Conservation (phyloP, 139 green algal species). For the Chlorella vulgaris region DNA sequence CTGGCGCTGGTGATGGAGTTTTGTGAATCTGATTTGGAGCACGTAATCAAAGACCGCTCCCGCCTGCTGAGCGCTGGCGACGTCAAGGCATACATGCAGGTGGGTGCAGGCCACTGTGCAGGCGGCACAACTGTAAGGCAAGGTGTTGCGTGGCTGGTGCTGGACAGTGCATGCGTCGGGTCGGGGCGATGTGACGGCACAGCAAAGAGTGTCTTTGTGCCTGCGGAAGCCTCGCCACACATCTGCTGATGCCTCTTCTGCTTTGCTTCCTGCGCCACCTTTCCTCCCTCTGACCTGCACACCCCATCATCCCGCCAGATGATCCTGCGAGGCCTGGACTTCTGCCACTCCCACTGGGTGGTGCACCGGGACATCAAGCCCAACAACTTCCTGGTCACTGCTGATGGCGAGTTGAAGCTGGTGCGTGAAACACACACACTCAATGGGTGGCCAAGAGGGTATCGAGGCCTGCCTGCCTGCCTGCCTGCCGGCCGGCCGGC, state of each 20-base stretch:
- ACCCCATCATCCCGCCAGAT: constrained; percentile 12
- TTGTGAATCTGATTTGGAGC: constrained; percentile 83
- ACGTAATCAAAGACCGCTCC: constrained; percentile 80
- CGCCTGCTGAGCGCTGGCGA: constrained; percentile 73
- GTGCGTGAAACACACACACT: background rate
- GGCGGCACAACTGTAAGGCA: background rate
- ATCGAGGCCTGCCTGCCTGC: background rate
- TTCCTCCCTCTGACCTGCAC: background rate
- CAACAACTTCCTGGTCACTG: constrained; percentile 85
- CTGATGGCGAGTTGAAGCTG: constrained; percentile 79
- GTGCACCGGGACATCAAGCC: constrained; percentile 92
- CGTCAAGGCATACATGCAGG: constrained; percentile 90
- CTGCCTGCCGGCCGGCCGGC: no score
- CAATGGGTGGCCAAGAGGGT: background rate
- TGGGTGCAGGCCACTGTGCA: constrained; percentile 34
- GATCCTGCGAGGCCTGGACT: constrained; percentile 66
- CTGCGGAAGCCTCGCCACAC: no score
- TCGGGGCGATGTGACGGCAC: no score
- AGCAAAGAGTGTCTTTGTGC: no score
- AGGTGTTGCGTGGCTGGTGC: background rate
- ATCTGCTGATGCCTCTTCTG: no score
- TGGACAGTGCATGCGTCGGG: no score
- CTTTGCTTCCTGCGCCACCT: no score
- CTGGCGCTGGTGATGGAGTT: constrained; percentile 82
- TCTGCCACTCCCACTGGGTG: constrained; percentile 81